Conservation (phyloP, 768 basidiomycete species). For the Termitomyces sp. region DNA sequence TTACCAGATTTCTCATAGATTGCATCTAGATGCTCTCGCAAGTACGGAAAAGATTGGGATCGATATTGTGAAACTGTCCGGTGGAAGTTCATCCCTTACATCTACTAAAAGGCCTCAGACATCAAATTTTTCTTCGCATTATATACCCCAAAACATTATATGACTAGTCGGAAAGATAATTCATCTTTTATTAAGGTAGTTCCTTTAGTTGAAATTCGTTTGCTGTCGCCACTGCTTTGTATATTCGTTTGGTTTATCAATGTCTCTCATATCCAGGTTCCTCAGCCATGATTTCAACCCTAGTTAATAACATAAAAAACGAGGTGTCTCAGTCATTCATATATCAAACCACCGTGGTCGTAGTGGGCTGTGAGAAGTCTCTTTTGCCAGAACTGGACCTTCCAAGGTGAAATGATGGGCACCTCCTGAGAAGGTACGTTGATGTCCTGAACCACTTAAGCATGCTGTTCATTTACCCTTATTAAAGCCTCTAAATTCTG, state of each 20-base stretch:
- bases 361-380: too few species aligned
- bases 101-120: conserved; percentile 50
- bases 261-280: not conserved
- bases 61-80: conserved; percentile 82
- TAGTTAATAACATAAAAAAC: not conserved
- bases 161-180: not conserved
- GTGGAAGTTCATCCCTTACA: conserved; percentile 83
- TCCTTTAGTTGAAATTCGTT: not conserved
- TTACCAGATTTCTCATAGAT: not conserved
- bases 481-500: not conserved
- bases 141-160: conserved; percentile 5
- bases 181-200: not conserved
- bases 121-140: not conserved
- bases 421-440: too few species aligned
- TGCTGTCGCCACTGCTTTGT: not conserved
- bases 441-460: too few species aligned
- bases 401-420: too few species aligned
- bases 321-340: too few species aligned
- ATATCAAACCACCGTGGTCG: too few species aligned
- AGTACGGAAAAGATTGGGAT: conserved; percentile 96
- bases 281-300: too few species aligned
- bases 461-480: not conserved
- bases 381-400: too few species aligned
- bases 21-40: conserved; percentile 59
- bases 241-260: not conserved